Evolutionary conservation across 225 moss, liverwort and hornwort genomes (phyloP), one percentile per base, ranked within the genome.

Genomic region (Ulota crispa): DNA sequence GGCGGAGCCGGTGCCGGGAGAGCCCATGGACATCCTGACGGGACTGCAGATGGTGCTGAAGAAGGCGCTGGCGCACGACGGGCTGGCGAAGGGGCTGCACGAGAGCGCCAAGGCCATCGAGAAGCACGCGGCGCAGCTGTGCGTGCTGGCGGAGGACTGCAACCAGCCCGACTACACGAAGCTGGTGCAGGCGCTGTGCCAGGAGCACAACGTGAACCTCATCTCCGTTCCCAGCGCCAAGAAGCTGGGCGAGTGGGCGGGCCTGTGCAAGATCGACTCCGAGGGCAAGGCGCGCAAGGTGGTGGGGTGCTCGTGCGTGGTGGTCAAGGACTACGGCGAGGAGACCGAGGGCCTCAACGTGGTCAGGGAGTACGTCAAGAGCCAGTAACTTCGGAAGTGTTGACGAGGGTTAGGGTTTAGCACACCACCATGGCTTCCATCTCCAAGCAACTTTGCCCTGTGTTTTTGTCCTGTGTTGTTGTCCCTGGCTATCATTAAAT

Each of bases 101-200:
- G 89, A 89, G 84, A 82, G 86, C 45, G 89, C 89, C 36, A 87
- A 87, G 84, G 89, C 89, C 27, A 89, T 89, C 69, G 89, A 89
- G 82, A 89, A 89, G 86, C 89, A 89, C 82, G 82, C 89, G 8
- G 89, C 89, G 77, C 89, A 89, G 86, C 83, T 89, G 79, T 89
- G 89, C 72, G 89, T 89, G 45, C 50, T 89, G 76, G 89, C 89
- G n/a, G 89, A 89, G 84, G 89, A 89, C 28, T 89, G 89, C 86
- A 86, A 89, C 81, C 86, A 89, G 89, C 89, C 86, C 26, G 86
- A 89, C 64, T 89, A 89, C 84, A 89, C 89, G 68, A 89, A 84
- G 86, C 80, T 89, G 7, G 89, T 87, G 83, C 83, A 87, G 81
- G 87, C 81, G 7, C 63, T 87, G 24, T 84, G 87, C 78, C 83